Conservation (phyloP, 768 basidiomycete species). For the Tulasnella sp. region DNA sequence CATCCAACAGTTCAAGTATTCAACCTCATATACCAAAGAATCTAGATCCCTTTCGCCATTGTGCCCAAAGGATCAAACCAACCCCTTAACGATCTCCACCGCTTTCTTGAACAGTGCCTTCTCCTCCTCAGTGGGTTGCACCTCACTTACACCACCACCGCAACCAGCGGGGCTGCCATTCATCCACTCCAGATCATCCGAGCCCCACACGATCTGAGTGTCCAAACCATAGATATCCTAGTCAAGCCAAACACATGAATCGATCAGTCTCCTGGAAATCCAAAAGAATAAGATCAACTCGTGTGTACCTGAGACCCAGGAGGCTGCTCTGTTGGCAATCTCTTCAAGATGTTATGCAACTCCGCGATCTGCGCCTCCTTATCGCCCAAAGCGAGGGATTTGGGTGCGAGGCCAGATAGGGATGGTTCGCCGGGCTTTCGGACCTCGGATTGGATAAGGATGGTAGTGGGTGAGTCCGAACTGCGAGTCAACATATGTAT, state of each 20-base stretch:
- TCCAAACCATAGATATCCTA: slow-evolving; percentile 60
- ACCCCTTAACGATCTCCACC: slow-evolving; percentile 48
- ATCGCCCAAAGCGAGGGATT: slow-evolving; percentile 25
- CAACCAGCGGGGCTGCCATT: slow-evolving; percentile 58
- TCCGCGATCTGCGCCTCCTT: slow-evolving; percentile 40
- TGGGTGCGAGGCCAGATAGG: slow-evolving; percentile 34
- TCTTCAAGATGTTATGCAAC: slow-evolving; percentile 48
- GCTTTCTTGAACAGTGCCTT: slow-evolving; percentile 60
- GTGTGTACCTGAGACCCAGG: slow-evolving; percentile 1
- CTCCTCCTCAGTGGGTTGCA: slow-evolving; percentile 46
- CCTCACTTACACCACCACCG: slow-evolving; percentile 39
- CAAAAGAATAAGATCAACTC: background rate
- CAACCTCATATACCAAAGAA: no score
- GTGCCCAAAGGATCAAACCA: no score
- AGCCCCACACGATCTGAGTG: slow-evolving; percentile 30
- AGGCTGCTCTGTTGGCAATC: slow-evolving; percentile 44
- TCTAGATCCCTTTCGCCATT: no score
- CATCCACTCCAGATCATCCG: slow-evolving; percentile 45
- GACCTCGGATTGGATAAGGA: slow-evolving; percentile 39
- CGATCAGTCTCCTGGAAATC: background rate
- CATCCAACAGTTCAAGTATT: no score
- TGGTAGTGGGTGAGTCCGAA: slow-evolving; percentile 26
- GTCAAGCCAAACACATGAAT: slow-evolving; percentile 34
- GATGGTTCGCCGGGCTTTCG: slow-evolving; percentile 40
- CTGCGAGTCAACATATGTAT: slow-evolving; percentile 44